These are phyloP conservation scores for Mucor mucedo DNA, from an alignment of 371 early-diverging fungal species.

Conservation along the genomic window DNA sequence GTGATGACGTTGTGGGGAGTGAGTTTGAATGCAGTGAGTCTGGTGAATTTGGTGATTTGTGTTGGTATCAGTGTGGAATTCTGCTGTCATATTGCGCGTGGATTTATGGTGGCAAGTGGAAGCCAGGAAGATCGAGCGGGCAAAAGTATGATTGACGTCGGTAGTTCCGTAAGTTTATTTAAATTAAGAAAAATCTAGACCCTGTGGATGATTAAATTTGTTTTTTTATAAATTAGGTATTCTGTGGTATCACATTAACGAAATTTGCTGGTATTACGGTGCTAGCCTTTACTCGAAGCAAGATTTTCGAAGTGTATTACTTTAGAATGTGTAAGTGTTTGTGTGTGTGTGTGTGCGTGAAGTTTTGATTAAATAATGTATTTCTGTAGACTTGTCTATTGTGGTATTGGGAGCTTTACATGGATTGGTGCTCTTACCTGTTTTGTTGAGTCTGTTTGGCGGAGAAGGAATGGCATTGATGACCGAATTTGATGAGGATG, in stretches of 20 bases:
- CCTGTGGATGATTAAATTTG: background rate
- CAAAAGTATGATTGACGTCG: conserved; percentile 67
- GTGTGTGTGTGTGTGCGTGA: no score
- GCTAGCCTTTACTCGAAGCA: conserved; percentile 73
- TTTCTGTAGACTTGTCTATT: conserved; percentile 62
- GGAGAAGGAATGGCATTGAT: conserved; percentile 55
- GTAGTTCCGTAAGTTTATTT: conserved; percentile 62
- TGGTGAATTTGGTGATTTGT: conserved; percentile 80
- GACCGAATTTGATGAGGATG: conserved; percentile 57
- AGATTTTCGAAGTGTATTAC: conserved; percentile 80
- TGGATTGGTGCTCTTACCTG: conserved; percentile 74
- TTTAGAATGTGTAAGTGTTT: conserved; percentile 71
- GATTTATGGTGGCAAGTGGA: conserved; percentile 61
- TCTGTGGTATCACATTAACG: conserved; percentile 77
- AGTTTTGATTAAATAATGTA: background rate
- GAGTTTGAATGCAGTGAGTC: conserved; percentile 72
- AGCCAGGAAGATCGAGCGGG: conserved; percentile 49
- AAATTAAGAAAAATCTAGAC: background rate
- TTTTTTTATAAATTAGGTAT: conserved; percentile 49
- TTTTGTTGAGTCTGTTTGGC: conserved; percentile 64
- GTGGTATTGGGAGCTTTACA: conserved; percentile 73
- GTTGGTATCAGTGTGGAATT: conserved; percentile 83
- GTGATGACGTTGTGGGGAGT: conserved; percentile 72
- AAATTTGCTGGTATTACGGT: conserved; percentile 79
- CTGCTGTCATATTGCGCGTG: conserved; percentile 74